Evolutionary conservation across 2,329 filamentous ascomycete genomes (phyloP).

Genomic region (Xylaria sp.): DNA sequence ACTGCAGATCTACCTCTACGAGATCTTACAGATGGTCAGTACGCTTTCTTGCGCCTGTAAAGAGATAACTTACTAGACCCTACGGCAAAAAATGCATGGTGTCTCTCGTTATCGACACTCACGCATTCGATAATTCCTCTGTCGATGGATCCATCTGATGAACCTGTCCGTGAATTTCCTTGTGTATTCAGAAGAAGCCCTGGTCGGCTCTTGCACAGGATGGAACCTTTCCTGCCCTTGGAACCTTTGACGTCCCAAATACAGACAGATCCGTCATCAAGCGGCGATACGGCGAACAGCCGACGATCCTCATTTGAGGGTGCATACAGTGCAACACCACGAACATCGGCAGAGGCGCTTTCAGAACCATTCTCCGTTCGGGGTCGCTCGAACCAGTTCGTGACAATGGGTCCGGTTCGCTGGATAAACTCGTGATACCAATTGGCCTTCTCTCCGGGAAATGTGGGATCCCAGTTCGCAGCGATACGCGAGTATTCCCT

Average conservation of each 20-base stretch:
- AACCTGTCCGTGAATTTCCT: slow-evolving; percentile 34
- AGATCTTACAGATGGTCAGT: slow-evolving; percentile 43
- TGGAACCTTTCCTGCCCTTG: slow-evolving; percentile 50
- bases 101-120: slow-evolving; percentile 63
- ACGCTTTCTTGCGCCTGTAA: not conserved
- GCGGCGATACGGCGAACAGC: slow-evolving; percentile 62
- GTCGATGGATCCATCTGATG: slow-evolving; percentile 38
- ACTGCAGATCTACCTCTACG: slow-evolving; percentile 75
- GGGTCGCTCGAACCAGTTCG: slow-evolving; percentile 72
- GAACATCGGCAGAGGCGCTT: slow-evolving; percentile 56
- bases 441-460: slow-evolving; percentile 63
- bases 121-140: slow-evolving; percentile 71
- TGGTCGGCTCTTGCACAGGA: slow-evolving; percentile 59
- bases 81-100: slow-evolving; percentile 74
- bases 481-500: slow-evolving; percentile 52
- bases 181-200: slow-evolving; percentile 55
- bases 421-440: slow-evolving; percentile 92
- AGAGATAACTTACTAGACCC: slow-evolving; percentile 53
- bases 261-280: slow-evolving; percentile 84
- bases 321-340: slow-evolving; percentile 65
- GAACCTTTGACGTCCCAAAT: slow-evolving; percentile 71
- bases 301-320: slow-evolving; percentile 47
- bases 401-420: slow-evolving; percentile 64
- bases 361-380: slow-evolving; percentile 37
- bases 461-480: slow-evolving; percentile 79